Evolutionary conservation across 2,329 filamentous ascomycete species (phyloP), one percentile per base, ranked within the genome.

Genomic region (Blastomyces emzantsi): DNA sequence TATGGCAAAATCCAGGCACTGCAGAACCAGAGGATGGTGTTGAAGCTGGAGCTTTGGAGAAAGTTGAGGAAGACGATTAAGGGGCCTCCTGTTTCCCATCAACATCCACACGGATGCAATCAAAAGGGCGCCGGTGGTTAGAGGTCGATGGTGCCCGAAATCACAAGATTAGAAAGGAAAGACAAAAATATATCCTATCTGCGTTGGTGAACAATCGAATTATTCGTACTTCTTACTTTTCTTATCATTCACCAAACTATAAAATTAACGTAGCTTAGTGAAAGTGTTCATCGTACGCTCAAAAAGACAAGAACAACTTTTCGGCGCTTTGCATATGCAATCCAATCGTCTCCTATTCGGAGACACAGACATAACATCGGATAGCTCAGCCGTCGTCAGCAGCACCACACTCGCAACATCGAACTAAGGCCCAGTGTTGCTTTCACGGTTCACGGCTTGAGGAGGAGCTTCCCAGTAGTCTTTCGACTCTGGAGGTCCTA

Each of bases 401-500:
- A 57, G n/a, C 30, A 8, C 6, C 22, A 9, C 8, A 6, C 9
- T 6, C 30, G 3, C 33, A 33, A 33, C 33, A 57, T 3, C 54
- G 22, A 36, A 39, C 19, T 41, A 11, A 39, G 39, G 39, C 8
- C 1, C n/a, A 25, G 11, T 15, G 13, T n/a, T 25, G 11, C 15
- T 57, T 17, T 57, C 33, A 57, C 11, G 55, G 55, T 17, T 57
- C 33, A 57, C 11, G 55, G 55, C n/a, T 41, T 57, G 55, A 96
- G 74, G 63, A 97, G 74, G 66, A 95, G 75, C 80, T 96, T 96
- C 22, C 92, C 92, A 13, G 86, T 90, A 1, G 90, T 94, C 80
- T 88, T 90, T 69, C 92, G 82, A 52, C 89, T 84, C 76, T 95
- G 89, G 55, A 97, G 81, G 74, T 96, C 90, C 73, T 82, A 66